These are phyloP conservation scores for Chlorella sorokiniana DNA, from an alignment of 139 green algal genomes.

Conservation along the genomic window DNA sequence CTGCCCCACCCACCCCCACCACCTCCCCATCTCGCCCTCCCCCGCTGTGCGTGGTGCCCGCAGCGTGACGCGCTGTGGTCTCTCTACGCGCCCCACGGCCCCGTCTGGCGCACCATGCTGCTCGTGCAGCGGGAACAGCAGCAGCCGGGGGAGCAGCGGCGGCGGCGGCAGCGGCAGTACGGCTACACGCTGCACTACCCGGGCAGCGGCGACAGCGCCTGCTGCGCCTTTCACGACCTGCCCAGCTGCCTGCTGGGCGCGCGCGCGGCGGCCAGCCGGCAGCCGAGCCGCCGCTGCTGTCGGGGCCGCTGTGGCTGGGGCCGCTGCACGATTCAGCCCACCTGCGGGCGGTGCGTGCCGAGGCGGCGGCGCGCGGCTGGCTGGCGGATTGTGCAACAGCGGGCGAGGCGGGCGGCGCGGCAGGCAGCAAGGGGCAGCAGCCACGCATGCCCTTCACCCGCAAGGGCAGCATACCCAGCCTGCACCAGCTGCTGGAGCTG, in stretches of 20 bases:
- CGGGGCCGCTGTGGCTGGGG: slow-evolving; percentile 17
- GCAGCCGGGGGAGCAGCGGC: too few relatives aligned
- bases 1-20: not conserved
- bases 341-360: not conserved
- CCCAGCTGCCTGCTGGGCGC: not conserved
- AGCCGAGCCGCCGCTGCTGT: not conserved
- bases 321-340: slow-evolving; percentile 11
- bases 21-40: too few relatives aligned
- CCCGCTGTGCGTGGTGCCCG: too few relatives aligned
- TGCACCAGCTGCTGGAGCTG: slow-evolving; percentile 14
- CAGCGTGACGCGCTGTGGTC: slow-evolving; percentile 33
- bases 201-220: slow-evolving; percentile 7
- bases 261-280: not conserved
- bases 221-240: not conserved
- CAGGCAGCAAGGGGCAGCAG: not conserved
- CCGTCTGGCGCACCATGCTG: slow-evolving; percentile 29
- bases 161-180: not conserved
- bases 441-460: not conserved
- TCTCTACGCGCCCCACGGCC: slow-evolving; percentile 26
- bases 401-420: not conserved
- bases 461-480: slow-evolving; percentile 13
- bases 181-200: slow-evolving; percentile 10
- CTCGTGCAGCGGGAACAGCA: not conserved
- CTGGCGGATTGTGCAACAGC: not conserved
- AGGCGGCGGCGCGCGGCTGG: slow-evolving; percentile 10